These are phyloP conservation scores for Phytophthora boehmeriae DNA, from an alignment of 352 stramenopile genomes.

Conservation along the genomic window DNA sequence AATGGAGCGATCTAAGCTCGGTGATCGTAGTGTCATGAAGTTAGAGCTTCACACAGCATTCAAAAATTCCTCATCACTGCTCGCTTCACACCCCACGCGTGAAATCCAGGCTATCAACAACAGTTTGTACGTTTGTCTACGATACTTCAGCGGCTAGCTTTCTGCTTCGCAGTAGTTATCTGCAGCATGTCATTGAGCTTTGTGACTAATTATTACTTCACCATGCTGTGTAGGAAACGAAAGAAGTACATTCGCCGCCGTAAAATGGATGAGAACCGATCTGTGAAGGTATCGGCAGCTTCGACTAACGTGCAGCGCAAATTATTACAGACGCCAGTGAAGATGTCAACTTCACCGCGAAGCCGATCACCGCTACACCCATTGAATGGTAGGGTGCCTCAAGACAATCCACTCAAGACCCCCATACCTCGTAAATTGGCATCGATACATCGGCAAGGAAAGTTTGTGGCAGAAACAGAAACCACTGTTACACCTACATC, in stretches of 20 bases:
- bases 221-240: slow-evolving; percentile 43
- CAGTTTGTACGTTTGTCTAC: slow-evolving; percentile 52
- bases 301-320: slow-evolving; percentile 68
- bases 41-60: slow-evolving; percentile 78
- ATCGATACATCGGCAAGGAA: slow-evolving; percentile 3
- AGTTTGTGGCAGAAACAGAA: slow-evolving; percentile 5
- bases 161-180: neutral
- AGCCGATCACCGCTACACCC: slow-evolving; percentile 44
- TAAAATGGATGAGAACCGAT: slow-evolving; percentile 54
- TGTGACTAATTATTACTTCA: slow-evolving; percentile 2
- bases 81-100: slow-evolving; percentile 50
- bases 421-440: slow-evolving; percentile 25
- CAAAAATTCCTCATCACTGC: slow-evolving; percentile 37
- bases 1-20: slow-evolving; percentile 66
- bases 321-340: slow-evolving; percentile 76
- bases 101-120: slow-evolving; percentile 88
- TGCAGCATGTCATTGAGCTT: neutral
- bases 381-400: slow-evolving; percentile 45
- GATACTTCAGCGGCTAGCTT: too few relatives aligned
- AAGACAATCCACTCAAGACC: slow-evolving; percentile 26
- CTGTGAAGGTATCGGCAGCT: slow-evolving; percentile 24
- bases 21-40: slow-evolving; percentile 69
- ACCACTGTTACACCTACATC: slow-evolving; percentile 7
- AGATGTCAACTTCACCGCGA: slow-evolving; percentile 25
- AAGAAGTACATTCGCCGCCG: slow-evolving; percentile 64